Conservation (phyloP, 352 stramenopile species). For the Pythium graminicola region DNA sequence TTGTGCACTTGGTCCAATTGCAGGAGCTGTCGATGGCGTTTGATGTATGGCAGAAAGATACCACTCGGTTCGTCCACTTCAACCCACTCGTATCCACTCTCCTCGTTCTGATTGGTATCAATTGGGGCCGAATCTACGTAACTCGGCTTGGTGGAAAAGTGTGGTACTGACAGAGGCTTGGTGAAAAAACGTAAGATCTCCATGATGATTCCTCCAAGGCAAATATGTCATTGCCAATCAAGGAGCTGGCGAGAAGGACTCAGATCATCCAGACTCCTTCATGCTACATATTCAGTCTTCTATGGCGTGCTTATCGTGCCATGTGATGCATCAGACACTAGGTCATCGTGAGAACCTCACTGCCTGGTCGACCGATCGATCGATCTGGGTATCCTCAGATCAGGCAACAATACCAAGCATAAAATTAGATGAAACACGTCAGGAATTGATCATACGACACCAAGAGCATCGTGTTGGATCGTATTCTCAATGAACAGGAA, state of each 20-base stretch:
- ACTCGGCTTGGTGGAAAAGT: background rate
- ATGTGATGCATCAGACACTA: constrained; percentile 11
- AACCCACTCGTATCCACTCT: constrained; percentile 41
- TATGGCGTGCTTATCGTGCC: background rate
- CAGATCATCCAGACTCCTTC: no score
- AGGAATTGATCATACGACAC: no score
- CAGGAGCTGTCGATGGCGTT: constrained; percentile 34
- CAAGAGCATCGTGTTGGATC: no score
- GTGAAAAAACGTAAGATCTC: constrained; percentile 14
- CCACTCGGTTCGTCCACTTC: constrained; percentile 48
- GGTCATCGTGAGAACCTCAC: constrained; percentile 5
- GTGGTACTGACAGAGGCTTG: constrained; percentile 2
- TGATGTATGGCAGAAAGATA: constrained; percentile 39
- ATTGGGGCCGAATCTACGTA: background rate
- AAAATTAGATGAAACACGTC: constrained; percentile 1
- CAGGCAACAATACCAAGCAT: background rate
- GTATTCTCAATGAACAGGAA: no score
- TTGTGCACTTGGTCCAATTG: constrained; percentile 58
- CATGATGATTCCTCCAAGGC: constrained; percentile 1
- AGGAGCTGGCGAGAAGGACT: background rate
- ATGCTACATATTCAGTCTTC: no score
- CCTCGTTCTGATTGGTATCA: constrained; percentile 14
- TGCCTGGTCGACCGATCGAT: background rate
- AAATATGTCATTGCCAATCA: no score
- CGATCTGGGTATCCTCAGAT: constrained; percentile 2